phyloP scores from a whole-genome alignment of 441 rosid species.

The Cnidoscolus chayamansa region DNA sequence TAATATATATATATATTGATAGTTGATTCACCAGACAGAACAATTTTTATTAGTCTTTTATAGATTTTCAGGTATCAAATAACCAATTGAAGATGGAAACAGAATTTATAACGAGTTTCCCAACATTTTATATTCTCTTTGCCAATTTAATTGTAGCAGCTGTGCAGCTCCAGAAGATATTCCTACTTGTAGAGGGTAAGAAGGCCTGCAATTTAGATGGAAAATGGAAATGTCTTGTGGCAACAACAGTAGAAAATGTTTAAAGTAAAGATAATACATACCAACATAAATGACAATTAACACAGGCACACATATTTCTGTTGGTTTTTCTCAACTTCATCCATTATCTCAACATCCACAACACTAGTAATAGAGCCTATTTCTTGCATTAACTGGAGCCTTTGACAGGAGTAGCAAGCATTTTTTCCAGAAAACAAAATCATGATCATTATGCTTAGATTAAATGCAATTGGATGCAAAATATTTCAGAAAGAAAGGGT shows the following conservation, averaged over 20 bases:
- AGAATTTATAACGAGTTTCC: constrained; percentile 39
- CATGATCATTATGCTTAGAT: not conserved
- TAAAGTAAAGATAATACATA: too few species aligned
- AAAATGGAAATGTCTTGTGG: not conserved
- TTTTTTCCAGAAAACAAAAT: not conserved
- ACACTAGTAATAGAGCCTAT: constrained; percentile 46
- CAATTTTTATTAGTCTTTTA: too few species aligned
- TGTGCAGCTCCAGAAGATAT: constrained; percentile 67
- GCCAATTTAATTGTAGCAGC: constrained; percentile 54
- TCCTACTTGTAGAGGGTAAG: constrained; percentile 41
- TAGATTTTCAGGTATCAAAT: too few species aligned
- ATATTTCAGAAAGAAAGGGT: not conserved
- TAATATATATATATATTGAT: not conserved
- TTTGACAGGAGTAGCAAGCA: constrained; percentile 14
- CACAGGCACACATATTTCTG: too few species aligned
- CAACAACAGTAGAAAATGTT: too few species aligned
- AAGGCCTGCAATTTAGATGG: not conserved
- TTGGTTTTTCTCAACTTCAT: constrained; percentile 31
- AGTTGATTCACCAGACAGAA: too few species aligned
- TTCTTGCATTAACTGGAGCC: constrained; percentile 54
- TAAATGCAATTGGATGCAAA: not conserved
- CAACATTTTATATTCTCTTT: constrained; percentile 50
- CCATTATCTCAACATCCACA: constrained; percentile 42
- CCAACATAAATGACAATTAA: too few species aligned
- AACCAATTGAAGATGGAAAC: too few species aligned